These are phyloP conservation scores for Penicillium steckii DNA, from an alignment of 495 filamentous ascomycete genomes.

Conservation along the genomic window DNA sequence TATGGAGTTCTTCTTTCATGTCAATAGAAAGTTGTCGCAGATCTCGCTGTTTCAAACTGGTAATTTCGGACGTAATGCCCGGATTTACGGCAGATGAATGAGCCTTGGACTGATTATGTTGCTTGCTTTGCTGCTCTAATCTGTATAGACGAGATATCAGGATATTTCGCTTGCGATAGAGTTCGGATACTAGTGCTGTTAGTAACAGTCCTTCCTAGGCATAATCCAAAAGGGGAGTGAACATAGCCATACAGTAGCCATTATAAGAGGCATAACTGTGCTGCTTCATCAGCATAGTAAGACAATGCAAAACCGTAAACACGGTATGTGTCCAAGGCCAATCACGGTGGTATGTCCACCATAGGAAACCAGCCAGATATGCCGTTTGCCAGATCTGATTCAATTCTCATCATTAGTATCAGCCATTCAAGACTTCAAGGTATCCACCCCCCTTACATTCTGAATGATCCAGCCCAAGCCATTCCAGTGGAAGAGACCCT, in stretches of 20 bases:
- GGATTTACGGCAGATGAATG: conserved; percentile 1
- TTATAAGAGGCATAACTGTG: conserved; percentile 78
- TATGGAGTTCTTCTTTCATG: conserved; percentile 2
- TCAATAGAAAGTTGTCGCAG: conserved; percentile 1
- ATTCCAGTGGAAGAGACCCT: conserved; percentile 61
- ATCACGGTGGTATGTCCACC: conserved; percentile 60
- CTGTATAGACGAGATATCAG: conserved; percentile 45
- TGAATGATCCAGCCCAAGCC: conserved; percentile 66
- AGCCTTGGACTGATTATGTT: background rate
- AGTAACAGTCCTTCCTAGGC: too few relatives aligned
- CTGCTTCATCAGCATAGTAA: conserved; percentile 77
- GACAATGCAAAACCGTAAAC: conserved; percentile 68
- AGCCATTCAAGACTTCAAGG: too few relatives aligned
- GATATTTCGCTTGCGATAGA: conserved; percentile 46
- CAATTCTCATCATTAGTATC: too few relatives aligned
- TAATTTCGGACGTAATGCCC: conserved; percentile 4
- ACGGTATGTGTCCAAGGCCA: conserved; percentile 77
- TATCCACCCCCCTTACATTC: conserved; percentile 47
- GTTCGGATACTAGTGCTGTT: conserved; percentile 56
- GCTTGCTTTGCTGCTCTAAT: conserved; percentile 28
- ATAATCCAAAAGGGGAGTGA: too few relatives aligned
- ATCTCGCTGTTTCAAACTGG: conserved; percentile 1
- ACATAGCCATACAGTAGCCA: conserved; percentile 58
- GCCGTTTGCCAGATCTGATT: conserved; percentile 57
- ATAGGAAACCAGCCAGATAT: conserved; percentile 57